These are phyloP conservation scores for Neonectria sp. DNA, from an alignment of 2,329 filamentous ascomycete species.

Conservation along the genomic window DNA sequence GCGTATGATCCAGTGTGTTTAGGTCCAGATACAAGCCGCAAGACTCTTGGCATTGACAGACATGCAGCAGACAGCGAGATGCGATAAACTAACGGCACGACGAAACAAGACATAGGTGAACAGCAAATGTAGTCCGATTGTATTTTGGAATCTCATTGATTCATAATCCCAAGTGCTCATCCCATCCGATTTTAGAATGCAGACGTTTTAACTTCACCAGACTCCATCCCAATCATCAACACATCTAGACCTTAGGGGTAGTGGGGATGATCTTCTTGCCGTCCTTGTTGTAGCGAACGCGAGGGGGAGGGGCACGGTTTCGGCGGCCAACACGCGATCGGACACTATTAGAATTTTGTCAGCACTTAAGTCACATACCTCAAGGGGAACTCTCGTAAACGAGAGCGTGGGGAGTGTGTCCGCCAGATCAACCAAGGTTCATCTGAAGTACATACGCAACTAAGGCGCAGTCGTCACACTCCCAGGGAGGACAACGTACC, in stretches of 20 bases:
- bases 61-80: background rate
- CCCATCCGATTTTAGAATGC: constrained; percentile 56
- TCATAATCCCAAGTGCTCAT: constrained; percentile 54
- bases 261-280: constrained; percentile 99
- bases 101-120: constrained; percentile 21
- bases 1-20: no score
- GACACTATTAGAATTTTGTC: constrained; percentile 84
- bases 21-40: background rate
- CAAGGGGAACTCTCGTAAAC: constrained; percentile 8
- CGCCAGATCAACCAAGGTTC: constrained; percentile 72
- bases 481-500: constrained; percentile 81
- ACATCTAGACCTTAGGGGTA: constrained; percentile 57
- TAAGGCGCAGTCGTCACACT: constrained; percentile 71
- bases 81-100: background rate
- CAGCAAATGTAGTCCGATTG: constrained; percentile 48
- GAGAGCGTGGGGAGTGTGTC: constrained; percentile 51
- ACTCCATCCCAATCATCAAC: constrained; percentile 55
- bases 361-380: constrained; percentile 55
- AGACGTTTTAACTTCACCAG: constrained; percentile 53
- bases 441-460: constrained; percentile 67
- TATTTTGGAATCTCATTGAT: constrained; percentile 50
- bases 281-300: constrained; percentile 99
- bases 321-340: constrained; percentile 96
- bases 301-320: constrained; percentile 98
- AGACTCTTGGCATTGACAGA: background rate